Conservation (phyloP, 2,329 filamentous ascomycete species). For the Colletotrichum gigasporum region DNA sequence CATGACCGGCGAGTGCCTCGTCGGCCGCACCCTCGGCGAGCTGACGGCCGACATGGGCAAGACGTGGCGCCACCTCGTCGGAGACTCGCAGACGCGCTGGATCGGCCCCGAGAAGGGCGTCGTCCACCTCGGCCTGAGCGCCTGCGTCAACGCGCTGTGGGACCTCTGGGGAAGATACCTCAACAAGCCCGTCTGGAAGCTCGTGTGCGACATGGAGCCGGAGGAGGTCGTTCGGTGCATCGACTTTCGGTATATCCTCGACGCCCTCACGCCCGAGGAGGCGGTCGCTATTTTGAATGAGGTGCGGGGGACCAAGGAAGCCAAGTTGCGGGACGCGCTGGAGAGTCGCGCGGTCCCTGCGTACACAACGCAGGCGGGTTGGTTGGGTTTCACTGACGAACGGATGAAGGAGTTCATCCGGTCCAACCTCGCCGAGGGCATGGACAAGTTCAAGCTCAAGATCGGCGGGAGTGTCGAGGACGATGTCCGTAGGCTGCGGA, state of each 20-base stretch:
- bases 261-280: slow-evolving; percentile 89
- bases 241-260: slow-evolving; percentile 94
- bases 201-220: slow-evolving; percentile 89
- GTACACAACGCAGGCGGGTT: slow-evolving; percentile 90
- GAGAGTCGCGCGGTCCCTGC: slow-evolving; percentile 81
- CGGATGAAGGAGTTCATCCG: slow-evolving; percentile 81
- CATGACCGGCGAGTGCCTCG: slow-evolving; percentile 81
- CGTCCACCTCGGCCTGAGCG: slow-evolving; percentile 89
- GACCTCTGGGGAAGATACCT: slow-evolving; percentile 93
- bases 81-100: slow-evolving; percentile 90
- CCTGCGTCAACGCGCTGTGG: slow-evolving; percentile 92
- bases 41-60: slow-evolving; percentile 84
- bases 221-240: slow-evolving; percentile 89
- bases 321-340: too few relatives aligned
- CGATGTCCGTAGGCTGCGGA: slow-evolving; percentile 74
- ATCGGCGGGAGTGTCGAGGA: slow-evolving; percentile 79
- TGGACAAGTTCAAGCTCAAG: slow-evolving; percentile 91
- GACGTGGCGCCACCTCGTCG: slow-evolving; percentile 92
- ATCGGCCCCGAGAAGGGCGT: slow-evolving; percentile 95
- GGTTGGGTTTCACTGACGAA: slow-evolving; percentile 90
- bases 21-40: slow-evolving; percentile 77
- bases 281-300: slow-evolving; percentile 78
- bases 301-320: slow-evolving; percentile 75
- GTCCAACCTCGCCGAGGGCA: slow-evolving; percentile 80
- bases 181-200: slow-evolving; percentile 87